Evolutionary conservation across 306 rosid genomes (phyloP).

Genomic region (Rubus idaeus): DNA sequence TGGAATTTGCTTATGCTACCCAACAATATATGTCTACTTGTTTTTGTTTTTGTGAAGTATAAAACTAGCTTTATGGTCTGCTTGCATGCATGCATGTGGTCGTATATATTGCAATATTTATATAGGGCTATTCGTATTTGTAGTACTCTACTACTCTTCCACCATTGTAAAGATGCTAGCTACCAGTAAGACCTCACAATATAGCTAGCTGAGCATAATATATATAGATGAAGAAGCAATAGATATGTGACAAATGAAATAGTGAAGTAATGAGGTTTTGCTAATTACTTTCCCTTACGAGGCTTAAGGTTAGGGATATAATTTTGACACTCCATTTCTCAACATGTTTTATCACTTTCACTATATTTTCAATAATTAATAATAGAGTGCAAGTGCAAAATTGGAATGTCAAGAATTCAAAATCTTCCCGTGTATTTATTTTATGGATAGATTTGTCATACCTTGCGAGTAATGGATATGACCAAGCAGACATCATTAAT

Average conservation of each 20-base stretch:
- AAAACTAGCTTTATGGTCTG: slow-evolving; percentile 7
- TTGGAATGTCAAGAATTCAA: too few species aligned
- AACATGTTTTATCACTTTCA: too few species aligned
- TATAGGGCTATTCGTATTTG: neutral
- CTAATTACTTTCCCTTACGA: neutral
- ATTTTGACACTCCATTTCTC: neutral
- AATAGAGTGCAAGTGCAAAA: too few species aligned
- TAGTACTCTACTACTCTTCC: neutral
- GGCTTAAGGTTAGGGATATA: too few species aligned
- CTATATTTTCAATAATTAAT: too few species aligned
- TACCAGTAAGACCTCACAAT: neutral
- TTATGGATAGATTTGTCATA: too few species aligned
- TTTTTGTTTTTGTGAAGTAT: too few species aligned
- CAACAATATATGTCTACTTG: slow-evolving; percentile 11
- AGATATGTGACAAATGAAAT: too few species aligned
- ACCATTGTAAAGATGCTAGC: neutral
- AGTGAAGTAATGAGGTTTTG: neutral
- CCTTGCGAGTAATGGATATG: too few species aligned
- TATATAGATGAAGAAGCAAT: neutral
- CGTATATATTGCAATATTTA: slow-evolving; percentile 10
- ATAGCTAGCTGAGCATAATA: neutral
- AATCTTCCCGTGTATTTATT: too few species aligned
- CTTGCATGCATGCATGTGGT: slow-evolving; percentile 28
- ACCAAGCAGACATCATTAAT: too few species aligned
- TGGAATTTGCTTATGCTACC: slow-evolving; percentile 33